Conservation (phyloP, 1,139 yeast species). For the Yamadazyma trypodendri region DNA sequence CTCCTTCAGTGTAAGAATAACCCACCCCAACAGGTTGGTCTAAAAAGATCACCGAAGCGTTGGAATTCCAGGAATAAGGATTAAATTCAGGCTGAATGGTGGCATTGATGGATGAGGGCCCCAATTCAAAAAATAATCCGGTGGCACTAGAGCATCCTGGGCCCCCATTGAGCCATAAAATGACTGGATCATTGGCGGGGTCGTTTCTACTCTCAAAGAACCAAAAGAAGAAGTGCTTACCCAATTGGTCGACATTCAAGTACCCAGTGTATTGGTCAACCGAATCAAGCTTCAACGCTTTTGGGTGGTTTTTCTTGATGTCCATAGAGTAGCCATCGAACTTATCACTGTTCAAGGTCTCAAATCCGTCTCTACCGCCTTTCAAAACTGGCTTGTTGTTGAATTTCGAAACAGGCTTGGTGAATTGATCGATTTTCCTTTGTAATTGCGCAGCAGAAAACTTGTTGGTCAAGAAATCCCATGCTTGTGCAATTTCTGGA, state of each 20-base stretch:
- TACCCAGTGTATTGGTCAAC: conserved; percentile 67
- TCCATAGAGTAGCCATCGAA: conserved; percentile 40
- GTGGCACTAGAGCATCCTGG: conserved; percentile 91
- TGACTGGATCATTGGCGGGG: conserved; percentile 79
- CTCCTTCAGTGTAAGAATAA: conserved; percentile 64
- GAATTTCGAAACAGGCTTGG: conserved; percentile 12
- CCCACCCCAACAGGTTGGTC: conserved; percentile 97
- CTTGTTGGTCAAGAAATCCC: conserved; percentile 25
- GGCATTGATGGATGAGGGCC: conserved; percentile 72
- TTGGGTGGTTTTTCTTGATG: conserved; percentile 42
- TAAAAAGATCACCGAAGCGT: conserved; percentile 86
- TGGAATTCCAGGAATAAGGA: conserved; percentile 83
- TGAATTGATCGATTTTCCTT: conserved; percentile 20
- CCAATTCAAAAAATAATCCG: conserved; percentile 89
- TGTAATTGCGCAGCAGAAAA: conserved; percentile 19
- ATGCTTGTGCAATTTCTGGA: conserved; percentile 17
- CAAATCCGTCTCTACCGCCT: conserved; percentile 16
- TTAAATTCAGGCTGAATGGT: conserved; percentile 70
- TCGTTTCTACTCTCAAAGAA: conserved; percentile 88
- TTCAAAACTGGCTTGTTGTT: conserved; percentile 8
- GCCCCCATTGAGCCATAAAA: conserved; percentile 89
- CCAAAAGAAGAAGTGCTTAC: conserved; percentile 84
- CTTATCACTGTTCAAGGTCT: conserved; percentile 21
- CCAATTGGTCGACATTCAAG: conserved; percentile 53
- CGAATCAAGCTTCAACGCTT: conserved; percentile 48